A percentile compares a stretch with the other conserved stretches of the same genome.
phyloP scores from a whole-genome alignment of 1,284 basidiomycete genomes.

The Boletellus deceptivus region DNA sequence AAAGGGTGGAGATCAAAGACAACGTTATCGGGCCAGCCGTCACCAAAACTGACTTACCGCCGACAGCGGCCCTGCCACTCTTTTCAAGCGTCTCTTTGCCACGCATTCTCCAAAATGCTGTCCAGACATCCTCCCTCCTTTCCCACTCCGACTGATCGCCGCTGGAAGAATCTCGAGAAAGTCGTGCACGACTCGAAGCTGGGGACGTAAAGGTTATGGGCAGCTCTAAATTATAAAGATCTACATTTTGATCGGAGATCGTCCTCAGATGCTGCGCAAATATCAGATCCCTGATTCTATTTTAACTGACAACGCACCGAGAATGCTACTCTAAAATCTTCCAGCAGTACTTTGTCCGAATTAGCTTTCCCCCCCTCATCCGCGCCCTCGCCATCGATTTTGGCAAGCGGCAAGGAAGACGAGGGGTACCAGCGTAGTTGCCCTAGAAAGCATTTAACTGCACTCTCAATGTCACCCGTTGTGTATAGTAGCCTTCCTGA shows the following conservation, averaged over 20 bases:
- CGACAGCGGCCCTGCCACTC: conserved; percentile 57
- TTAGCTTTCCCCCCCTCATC: conserved; percentile 26
- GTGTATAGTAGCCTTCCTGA: conserved; percentile 74
- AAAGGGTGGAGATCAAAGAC: conserved; percentile 2
- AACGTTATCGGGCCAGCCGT: not conserved
- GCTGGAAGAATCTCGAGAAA: conserved; percentile 48
- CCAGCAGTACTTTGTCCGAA: conserved; percentile 65
- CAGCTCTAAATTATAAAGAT: conserved; percentile 45
- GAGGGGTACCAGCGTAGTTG: conserved; percentile 42
- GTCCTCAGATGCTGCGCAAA: conserved; percentile 58
- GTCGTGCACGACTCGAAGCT: conserved; percentile 52
- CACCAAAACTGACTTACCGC: conserved; percentile 44
- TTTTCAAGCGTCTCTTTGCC: conserved; percentile 53
- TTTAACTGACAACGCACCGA: conserved; percentile 44
- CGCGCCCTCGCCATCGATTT: conserved; percentile 10
- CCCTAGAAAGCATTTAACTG: conserved; percentile 66
- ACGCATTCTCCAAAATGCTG: conserved; percentile 52
- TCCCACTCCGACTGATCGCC: conserved; percentile 54
- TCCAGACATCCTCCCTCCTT: conserved; percentile 62
- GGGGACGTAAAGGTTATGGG: conserved; percentile 60
- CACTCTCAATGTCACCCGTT: conserved; percentile 66
- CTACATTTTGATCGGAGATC: conserved; percentile 43
- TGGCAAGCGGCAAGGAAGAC: conserved; percentile 16
- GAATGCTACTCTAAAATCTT: conserved; percentile 78
- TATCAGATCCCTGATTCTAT: not conserved